A percentile compares a stretch with the other conserved stretches of the same genome.
phyloP scores from a whole-genome alignment of 805 yeast genomes.

The Candida incommunis region DNA sequence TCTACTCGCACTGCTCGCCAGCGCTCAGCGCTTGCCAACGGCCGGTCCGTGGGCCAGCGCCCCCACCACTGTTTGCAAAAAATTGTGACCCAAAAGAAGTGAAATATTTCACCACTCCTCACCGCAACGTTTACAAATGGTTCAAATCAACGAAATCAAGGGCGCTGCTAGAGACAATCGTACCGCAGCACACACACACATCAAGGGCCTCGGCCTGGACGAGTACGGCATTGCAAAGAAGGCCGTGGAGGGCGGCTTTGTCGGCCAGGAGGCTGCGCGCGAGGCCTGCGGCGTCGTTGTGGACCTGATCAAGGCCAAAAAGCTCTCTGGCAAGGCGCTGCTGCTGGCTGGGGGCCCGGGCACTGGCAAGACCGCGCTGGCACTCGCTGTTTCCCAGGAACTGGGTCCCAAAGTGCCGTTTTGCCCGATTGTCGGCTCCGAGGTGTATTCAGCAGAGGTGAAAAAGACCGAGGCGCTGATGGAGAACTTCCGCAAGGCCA shows the following conservation, averaged over 20 bases:
- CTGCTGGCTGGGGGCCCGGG: conserved; percentile 96
- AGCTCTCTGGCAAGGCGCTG: conserved; percentile 93
- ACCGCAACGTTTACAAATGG: no score
- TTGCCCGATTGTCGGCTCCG: conserved; percentile 93
- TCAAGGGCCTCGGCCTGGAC: conserved; percentile 86
- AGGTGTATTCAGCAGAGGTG: conserved; percentile 88
- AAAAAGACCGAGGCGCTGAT: conserved; percentile 91
- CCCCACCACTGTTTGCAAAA: no score
- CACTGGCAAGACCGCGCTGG: conserved; percentile 95
- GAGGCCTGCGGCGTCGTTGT: conserved; percentile 89
- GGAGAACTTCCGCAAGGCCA: conserved; percentile 94
- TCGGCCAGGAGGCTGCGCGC: conserved; percentile 56
- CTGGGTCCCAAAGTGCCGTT: conserved; percentile 96
- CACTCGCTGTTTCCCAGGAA: conserved; percentile 90
- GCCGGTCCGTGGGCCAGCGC: no score
- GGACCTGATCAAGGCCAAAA: conserved; percentile 81
- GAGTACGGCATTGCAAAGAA: conserved; percentile 75
- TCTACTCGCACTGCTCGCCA: no score
- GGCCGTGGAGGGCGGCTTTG: conserved; percentile 82
- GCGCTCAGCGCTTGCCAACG: no score
- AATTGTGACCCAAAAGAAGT: no score
- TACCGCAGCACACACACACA: conserved; percentile 95
- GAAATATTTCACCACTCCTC: no score
- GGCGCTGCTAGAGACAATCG: conserved; percentile 45
- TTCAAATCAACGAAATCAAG: conserved; percentile 63